Base-by-base conservation (phyloP, 306 rosid species). In the Begonia loranthoides region DNA sequence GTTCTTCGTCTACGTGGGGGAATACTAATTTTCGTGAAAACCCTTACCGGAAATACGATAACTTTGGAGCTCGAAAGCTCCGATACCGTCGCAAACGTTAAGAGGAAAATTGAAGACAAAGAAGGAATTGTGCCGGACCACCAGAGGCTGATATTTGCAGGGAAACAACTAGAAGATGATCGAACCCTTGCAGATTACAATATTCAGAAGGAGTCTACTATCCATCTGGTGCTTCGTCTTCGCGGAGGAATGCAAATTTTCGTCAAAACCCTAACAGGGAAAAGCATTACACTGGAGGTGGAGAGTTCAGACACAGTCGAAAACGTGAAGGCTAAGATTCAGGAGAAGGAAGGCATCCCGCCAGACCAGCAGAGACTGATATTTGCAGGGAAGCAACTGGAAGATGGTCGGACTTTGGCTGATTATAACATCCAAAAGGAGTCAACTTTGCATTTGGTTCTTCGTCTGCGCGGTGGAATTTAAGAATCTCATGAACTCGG, bases 351-450 rank as follows among this genome's bases (percentile, higher is more conserved):
- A 12, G 70, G 70, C 45, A 65, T 65, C 15, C 70, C 70, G 3
- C 70, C 70, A 4, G 70, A 65, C 56, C 70, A 65, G 57, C 70
- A 65, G 40, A 65, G 70, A 53, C 41, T 65, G 13, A 65, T 65
- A 3, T 65, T 65, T 4, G 70, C 70, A 2, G 70, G 70, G 9
- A 65, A 65, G 41, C 70, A 65, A 49, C 70, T 65, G 10, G 70
- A 65, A 61, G 70, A 65, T n/a, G 70, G 64, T n/a, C 33, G 70
- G 54, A 65, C 70, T 24, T 51, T 65, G 55, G 70, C 64, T 34
- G 70, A 65, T 17, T 65, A 65, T 59, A 65, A 57, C 13, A 66
- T 66, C 65, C 70, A 66, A 34, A 66, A 66, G 65, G 70, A 66
- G 65, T 66, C 70, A 21, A 66, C 70, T 38, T 53, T 66, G 21